Conservation (phyloP, 2,329 filamentous ascomycete genomes). For the Colletotrichum australisinense region DNA sequence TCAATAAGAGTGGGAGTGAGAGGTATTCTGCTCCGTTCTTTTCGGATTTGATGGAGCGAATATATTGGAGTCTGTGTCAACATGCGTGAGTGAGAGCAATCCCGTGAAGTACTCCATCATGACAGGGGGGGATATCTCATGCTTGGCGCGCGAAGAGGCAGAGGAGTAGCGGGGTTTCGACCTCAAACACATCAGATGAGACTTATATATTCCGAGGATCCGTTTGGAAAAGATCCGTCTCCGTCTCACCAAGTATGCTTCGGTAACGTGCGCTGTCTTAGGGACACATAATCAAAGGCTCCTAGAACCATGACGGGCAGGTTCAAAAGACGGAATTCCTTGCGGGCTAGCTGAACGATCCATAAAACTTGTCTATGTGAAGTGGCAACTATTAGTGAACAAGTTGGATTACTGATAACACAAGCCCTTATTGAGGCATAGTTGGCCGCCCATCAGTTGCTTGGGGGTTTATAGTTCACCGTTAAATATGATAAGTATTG, state of each 20-base stretch:
- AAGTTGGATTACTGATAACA: background rate
- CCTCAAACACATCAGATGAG: too few relatives aligned
- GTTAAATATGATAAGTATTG: background rate
- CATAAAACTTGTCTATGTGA: too few relatives aligned
- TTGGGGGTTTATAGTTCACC: background rate
- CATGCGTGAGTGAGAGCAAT: background rate
- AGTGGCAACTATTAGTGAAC: background rate
- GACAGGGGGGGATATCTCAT: background rate
- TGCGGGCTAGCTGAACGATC: too few relatives aligned
- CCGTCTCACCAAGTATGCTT: too few relatives aligned
- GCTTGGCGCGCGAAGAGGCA: background rate
- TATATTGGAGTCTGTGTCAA: background rate
- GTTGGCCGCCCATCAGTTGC: background rate
- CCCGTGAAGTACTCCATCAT: background rate
- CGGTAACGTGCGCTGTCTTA: too few relatives aligned
- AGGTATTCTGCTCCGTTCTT: background rate
- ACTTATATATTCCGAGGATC: too few relatives aligned
- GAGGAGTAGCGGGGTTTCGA: background rate
- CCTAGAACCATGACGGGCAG: too few relatives aligned
- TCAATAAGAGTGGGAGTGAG: background rate
- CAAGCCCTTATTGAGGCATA: background rate
- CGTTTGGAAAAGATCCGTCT: too few relatives aligned
- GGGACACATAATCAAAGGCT: too few relatives aligned
- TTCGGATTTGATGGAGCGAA: background rate
- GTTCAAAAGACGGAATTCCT: too few relatives aligned